Percentiles rank a stretch among this genome's conserved stretches.
phyloP scores from a whole-genome alignment of 805 yeast species.

The Nakazawaea anatomiae region DNA sequence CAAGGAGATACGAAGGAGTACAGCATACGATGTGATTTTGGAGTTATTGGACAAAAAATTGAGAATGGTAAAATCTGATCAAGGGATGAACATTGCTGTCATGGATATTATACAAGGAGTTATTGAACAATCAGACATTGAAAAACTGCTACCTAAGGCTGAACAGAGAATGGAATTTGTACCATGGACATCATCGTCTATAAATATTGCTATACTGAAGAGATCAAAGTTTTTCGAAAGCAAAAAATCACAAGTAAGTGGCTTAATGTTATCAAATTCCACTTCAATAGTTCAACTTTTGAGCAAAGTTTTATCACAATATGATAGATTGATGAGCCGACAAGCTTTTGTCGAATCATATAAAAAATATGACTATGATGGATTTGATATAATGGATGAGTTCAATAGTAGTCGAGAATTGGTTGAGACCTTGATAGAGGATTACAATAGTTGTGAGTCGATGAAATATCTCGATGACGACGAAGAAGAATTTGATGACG shows the following conservation, averaged over 20 bases:
- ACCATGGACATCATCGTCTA: slow-evolving; percentile 78
- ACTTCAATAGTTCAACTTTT: slow-evolving; percentile 68
- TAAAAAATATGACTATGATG: slow-evolving; percentile 39
- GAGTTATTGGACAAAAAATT: slow-evolving; percentile 76
- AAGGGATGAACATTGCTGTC: slow-evolving; percentile 59
- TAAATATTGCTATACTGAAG: slow-evolving; percentile 72
- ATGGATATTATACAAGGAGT: slow-evolving; percentile 67
- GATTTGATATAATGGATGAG: slow-evolving; percentile 40
- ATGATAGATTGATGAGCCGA: slow-evolving; percentile 71
- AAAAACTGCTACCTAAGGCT: slow-evolving; percentile 58
- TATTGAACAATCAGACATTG: slow-evolving; percentile 64
- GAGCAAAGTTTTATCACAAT: slow-evolving; percentile 63
- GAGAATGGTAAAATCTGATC: slow-evolving; percentile 55
- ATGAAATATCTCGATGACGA: slow-evolving; percentile 41
- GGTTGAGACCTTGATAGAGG: slow-evolving; percentile 38
- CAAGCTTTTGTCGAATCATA: slow-evolving; percentile 83
- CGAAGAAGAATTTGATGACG: slow-evolving; percentile 23
- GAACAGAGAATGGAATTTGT: slow-evolving; percentile 69
- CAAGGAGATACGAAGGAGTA: slow-evolving; percentile 57
- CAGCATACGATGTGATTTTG: slow-evolving; percentile 80
- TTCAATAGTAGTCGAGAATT: slow-evolving; percentile 45
- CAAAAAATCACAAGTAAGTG: slow-evolving; percentile 47
- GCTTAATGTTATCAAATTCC: slow-evolving; percentile 79
- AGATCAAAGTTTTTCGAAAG: slow-evolving; percentile 52
- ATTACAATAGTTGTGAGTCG: slow-evolving; percentile 37